Base-by-base conservation (phyloP, 2,329 filamentous ascomycete species). In the Xenosphaeropsis pyriputrescens region DNA sequence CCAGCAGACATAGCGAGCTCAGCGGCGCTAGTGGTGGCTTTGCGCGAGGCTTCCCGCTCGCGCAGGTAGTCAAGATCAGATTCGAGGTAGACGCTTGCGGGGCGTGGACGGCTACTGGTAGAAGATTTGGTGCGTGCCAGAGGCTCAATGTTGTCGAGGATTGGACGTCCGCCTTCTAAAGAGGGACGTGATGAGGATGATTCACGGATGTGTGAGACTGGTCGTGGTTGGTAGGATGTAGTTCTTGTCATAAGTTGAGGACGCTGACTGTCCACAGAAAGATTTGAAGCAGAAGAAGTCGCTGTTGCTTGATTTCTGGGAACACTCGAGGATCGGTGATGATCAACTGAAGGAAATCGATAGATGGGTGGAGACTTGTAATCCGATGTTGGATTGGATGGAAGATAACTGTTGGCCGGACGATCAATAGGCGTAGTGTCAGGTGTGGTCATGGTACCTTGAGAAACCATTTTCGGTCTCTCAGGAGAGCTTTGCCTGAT, bases 1-100 rank as follows among this genome's bases (percentile, higher is more conserved):
- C 71, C 12, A 58, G 37, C 35, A 7, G 37, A 33, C 14, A 49
- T 35, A 14, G 45, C 46, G 8, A 34, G 36, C n/a, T 55, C 51
- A 16, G 8, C 30, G 11, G 42, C 32, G 19, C 42, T 49, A 15
- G 30, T 14, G n/a, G 5, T 32, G 18, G 18, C 8, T 13, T 35
- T 35, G 29, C 34, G 29, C 12, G 70, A 63, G 16, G 64, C 66
- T 52, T 93, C 86, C 37, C 76, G 72, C 48, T 91, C 85, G 16
- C 84, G 78, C 14, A 93, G 64, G 50, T 84, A 85, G 41, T 93
- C 86, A 37, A 91, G 66, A 51, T 81, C 86, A 0, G 82, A 82
- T 48, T 86, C 82, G 3, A 93, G 70, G 54, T 88, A 85, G 26
- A 84, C 83, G 55, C 88, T 95, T 1, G 75, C 67, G 52, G 89